Evolutionary conservation across 768 basidiomycete species (phyloP), one percentile per base, ranked within the genome.

Genomic region (Lactarius psammicola): DNA sequence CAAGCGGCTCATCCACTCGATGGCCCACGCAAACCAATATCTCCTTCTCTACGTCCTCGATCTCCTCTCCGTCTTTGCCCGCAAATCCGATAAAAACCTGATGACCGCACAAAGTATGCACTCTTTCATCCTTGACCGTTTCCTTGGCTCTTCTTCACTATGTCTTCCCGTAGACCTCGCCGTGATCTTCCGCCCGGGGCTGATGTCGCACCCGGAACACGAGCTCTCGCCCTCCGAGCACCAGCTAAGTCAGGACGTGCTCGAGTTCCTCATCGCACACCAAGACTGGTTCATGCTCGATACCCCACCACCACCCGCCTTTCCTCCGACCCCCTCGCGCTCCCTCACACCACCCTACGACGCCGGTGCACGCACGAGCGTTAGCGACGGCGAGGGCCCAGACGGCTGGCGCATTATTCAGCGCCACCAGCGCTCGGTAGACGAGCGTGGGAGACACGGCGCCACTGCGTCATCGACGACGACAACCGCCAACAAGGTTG

Each of bases 41-140:
- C 88, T 98, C n/a, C 83, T 98, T 28, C 87, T 98, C 62, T 98
- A 98, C 75, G 95, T 98, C 57, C 85, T 99, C 65, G 96, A 99
- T 75, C 84, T 99, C 33, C 81, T 99, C 60, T 94, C 92, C 59
- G 96, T 99, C 9, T 98, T 98, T 77, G 89, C 94, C 3, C 85
- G 90, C 64, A 95, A 94, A 75, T 85, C 88, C 54, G 90, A 94
- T 69, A 89, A 89, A 79, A 99, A 99, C 75, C 79, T 95, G 56
- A 99, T 99, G 96, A 95, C 91, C 0, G 90, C 96, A 26, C 82
- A 89, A 64, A 98, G 95, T 97, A 70, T 71, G 91, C 84, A 20
- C 13, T 3, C 23, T 26, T n/a, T n/a, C n/a, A n/a, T 13, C 33
- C 17, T 10, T 13, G 38, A 7, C 15, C 30, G 3, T 18, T 30